Base-by-base conservation (phyloP, 139 green algal genomes). In the Diplosphaera chodatii region DNA sequence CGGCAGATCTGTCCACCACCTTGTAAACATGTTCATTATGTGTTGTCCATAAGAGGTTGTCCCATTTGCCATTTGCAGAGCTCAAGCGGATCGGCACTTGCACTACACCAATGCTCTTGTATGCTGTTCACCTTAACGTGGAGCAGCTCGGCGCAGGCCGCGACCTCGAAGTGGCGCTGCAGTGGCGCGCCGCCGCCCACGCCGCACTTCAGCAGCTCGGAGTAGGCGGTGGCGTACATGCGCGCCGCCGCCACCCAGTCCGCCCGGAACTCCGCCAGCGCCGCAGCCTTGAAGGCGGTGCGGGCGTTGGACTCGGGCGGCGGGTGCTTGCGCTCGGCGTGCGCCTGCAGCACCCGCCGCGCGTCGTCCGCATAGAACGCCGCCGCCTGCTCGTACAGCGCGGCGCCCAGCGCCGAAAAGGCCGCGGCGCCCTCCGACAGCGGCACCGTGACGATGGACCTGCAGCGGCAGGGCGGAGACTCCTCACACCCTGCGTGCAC, bases 231-330 rank as follows among this genome's bases (percentile, higher is more conserved):
- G n/a, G 74, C 31, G 33, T 85, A 86, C 22, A 77, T 73, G 31
- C 72, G 76, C 13, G 82, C 67, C 25, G 81, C 81, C 0, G 67
- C 69, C 1, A 59, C 55, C 81, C 81, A 86, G 65, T 86, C 77
- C 5, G 55, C 74, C 0, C 78, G 34, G 63, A 84, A 83, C 74
- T 86, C 81, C 0, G 75, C 69, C 68, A 85, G 65, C 27, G 72
- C 78, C 0, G 70, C 80, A 21, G 74, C 66, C 85, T 90, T 90
- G 78, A 90, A 90, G 41, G 77, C 79, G 28, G 80, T 72, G 27
- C 84, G 70, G 23, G 78, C 68, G 64, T 71, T 80, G 70, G 83
- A 66, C 21, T 89, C 84, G 3, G 77, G 68, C 0, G 80, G 70
- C 22, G 41, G 40, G 22, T 72, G 59, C 10, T 80, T 75, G 27